Base-by-base conservation (phyloP, 495 filamentous ascomycete genomes). In the Physcia stellaris region DNA sequence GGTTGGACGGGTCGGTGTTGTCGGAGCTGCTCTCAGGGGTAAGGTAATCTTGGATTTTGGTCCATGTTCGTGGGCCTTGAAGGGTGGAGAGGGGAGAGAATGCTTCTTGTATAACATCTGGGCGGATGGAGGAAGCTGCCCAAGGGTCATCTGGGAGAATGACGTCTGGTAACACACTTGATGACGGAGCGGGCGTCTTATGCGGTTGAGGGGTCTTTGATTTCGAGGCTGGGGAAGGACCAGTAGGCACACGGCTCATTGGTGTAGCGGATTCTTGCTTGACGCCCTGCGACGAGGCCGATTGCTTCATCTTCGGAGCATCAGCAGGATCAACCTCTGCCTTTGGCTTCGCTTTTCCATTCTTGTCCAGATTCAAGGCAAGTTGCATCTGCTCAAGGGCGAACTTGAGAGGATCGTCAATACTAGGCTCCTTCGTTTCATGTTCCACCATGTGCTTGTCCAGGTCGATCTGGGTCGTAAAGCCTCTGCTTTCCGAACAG, bases 381-480 rank as follows among this genome's bases (percentile, higher is more conserved):
- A 53, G 53, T 6, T 53, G 50, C 39, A 72, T 50, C 34, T 60
- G 61, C 18, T 70, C 63, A 5, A 70, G 42, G 6, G 58, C 62
- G 43, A 57, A 73, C 19, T 61, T 53, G 22, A 71, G 41, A 16
- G 63, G 58, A 52, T 73, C 56, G 9, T 59, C 62, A 20, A 71
- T 66, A 13, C 28, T 32, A 0, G 50, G 39, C 37, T 69, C 60
- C 37, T 66, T 56, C 31, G 57, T 56, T 30, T 60, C 61, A 45
- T 72, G 70, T 28, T 70, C 66, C 26, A 60, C 55, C 15, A 61
- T 51, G 37, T 73, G 70, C 22, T 63, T 63, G 12, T 67, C 60
- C 20, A 73, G 49, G 13, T 59, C 66, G 22, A 40, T 53, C 42
- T 64, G 59, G 9, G 61, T 62, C 0, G 46, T 33, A 40, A 71